Conservation (phyloP, 2,329 filamentous ascomycete species). For the Thelonectria discophora region DNA sequence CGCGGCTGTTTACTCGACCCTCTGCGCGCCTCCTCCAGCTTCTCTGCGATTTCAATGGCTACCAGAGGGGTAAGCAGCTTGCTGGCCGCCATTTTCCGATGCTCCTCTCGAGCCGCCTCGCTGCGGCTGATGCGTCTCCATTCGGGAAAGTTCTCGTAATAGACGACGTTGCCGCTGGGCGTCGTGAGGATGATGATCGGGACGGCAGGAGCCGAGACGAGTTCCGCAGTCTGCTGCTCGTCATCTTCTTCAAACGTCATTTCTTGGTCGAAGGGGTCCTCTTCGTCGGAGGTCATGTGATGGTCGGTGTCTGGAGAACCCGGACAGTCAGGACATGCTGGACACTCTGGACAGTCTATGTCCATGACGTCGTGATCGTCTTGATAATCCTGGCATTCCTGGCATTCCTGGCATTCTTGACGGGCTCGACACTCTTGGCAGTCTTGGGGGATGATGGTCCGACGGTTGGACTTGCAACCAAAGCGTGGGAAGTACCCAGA, state of each 20-base stretch:
- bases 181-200: constrained; percentile 25
- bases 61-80: constrained; percentile 13
- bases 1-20: not conserved
- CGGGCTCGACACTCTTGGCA: no score
- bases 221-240: not conserved
- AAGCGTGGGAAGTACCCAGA: not conserved
- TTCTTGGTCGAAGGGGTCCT: no score
- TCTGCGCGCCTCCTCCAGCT: no score
- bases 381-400: no score
- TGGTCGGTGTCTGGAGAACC: no score
- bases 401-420: no score
- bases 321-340: no score
- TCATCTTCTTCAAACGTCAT: no score
- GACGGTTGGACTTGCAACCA: no score
- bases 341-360: no score
- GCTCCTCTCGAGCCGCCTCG: not conserved
- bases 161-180: constrained; percentile 5
- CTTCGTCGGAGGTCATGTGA: no score
- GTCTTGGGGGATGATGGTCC: not conserved
- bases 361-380: no score
- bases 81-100: not conserved
- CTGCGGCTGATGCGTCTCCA: not conserved
- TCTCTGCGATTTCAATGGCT: not conserved
- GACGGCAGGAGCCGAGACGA: not conserved
- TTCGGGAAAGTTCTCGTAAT: not conserved